Percentiles rank a stretch among this genome's conserved stretches.
Evolutionary conservation across 2,329 filamentous ascomycete genomes (phyloP).

Genomic region (Plenodomus tracheiphilus): DNA sequence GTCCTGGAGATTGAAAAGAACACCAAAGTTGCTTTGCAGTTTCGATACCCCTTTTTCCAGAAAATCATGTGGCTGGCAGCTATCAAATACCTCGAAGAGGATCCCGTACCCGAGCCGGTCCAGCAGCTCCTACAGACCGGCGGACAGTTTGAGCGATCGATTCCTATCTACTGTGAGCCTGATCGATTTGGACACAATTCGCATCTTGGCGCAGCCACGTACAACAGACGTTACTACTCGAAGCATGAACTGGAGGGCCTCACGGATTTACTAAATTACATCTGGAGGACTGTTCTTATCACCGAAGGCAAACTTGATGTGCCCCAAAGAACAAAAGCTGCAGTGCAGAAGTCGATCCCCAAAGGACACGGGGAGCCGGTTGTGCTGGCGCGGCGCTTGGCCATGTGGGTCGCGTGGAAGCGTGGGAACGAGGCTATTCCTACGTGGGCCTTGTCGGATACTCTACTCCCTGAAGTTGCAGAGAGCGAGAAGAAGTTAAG

Average conservation of each 20-base stretch:
- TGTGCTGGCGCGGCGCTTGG: constrained; percentile 62
- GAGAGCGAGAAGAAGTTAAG: constrained; percentile 58
- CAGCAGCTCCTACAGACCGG: constrained; percentile 59
- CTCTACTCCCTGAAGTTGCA: constrained; percentile 50
- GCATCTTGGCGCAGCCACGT: constrained; percentile 55
- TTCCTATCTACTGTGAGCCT: constrained; percentile 62
- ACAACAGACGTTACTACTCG: constrained; percentile 65
- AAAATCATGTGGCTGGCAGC: constrained; percentile 70
- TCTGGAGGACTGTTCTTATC: constrained; percentile 66
- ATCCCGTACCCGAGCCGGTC: constrained; percentile 63
- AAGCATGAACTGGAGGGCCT: constrained; percentile 65
- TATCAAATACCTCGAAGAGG: constrained; percentile 65
- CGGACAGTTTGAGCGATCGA: constrained; percentile 58
- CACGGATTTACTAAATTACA: constrained; percentile 61
- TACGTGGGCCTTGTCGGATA: constrained; percentile 64
- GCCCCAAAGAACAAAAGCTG: constrained; percentile 60
- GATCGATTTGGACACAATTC: constrained; percentile 58
- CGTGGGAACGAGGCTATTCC: constrained; percentile 65
- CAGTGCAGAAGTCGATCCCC: constrained; percentile 65
- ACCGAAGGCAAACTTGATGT: constrained; percentile 64
- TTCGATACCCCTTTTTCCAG: constrained; percentile 70
- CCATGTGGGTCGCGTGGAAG: constrained; percentile 70
- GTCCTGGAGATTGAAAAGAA: constrained; percentile 68
- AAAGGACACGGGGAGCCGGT: constrained; percentile 65
- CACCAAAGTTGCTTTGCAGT: constrained; percentile 67